Conservation (phyloP, 1,284 basidiomycete species). For the Trametes sp. region DNA sequence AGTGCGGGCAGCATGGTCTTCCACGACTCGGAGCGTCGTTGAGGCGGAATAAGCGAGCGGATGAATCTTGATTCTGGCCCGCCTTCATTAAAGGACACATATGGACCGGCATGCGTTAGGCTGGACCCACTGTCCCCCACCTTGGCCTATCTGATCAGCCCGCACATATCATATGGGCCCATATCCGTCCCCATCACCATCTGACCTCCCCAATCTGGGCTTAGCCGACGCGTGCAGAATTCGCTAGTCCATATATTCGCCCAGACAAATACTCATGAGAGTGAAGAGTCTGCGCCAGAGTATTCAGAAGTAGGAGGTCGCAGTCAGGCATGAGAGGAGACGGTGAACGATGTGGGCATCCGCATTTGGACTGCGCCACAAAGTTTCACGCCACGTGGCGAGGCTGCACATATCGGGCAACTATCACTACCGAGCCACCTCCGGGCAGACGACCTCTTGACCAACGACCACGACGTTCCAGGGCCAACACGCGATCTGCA, state of each 20-base stretch:
- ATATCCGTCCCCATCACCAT: no score
- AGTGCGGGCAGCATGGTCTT: background rate
- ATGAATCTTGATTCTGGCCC: background rate
- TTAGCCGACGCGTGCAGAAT: no score
- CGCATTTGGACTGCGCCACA: background rate
- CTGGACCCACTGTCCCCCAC: constrained; percentile 20
- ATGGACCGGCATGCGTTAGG: background rate
- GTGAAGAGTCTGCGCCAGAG: no score
- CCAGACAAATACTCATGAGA: no score
- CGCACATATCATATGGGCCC: no score
- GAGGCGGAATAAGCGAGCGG: background rate
- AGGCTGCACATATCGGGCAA: background rate
- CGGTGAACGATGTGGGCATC: no score
- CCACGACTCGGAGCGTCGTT: background rate
- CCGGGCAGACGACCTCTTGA: background rate
- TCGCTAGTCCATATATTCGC: no score
- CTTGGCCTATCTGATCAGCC: no score
- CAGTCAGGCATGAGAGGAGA: no score
- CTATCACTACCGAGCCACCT: background rate
- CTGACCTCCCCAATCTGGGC: no score
- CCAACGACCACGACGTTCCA: background rate
- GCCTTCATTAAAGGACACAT: no score
- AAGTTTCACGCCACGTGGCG: background rate
- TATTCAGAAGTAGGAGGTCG: no score
- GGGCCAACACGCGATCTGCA: background rate